phyloP scores from a whole-genome alignment of 768 basidiomycete species.

The Pleurotus ostreatus region DNA sequence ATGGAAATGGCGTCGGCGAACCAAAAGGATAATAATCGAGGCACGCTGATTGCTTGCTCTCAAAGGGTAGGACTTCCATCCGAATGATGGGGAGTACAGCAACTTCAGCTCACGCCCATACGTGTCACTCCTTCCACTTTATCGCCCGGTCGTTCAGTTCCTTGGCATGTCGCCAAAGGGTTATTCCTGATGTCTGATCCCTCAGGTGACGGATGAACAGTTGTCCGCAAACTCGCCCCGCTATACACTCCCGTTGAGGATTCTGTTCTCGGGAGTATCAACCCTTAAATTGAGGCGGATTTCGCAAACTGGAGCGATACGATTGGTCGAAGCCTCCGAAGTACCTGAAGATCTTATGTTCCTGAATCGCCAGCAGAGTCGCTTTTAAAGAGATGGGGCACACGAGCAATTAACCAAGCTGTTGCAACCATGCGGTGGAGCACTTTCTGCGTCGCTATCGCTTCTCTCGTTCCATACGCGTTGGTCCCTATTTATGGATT shows the following conservation, averaged over 20 bases:
- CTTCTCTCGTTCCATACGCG: conserved; percentile 1
- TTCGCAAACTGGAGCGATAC: neutral
- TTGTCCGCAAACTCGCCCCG: neutral
- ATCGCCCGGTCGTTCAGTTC: neutral
- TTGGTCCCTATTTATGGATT: conserved; percentile 5
- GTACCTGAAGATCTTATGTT: neutral
- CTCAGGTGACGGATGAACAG: conserved; percentile 5
- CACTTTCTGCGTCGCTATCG: conserved; percentile 2
- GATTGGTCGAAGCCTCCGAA: neutral
- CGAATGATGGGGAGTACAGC: neutral
- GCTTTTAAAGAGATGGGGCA: conserved; percentile 3
- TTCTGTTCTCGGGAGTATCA: neutral
- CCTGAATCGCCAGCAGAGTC: neutral
- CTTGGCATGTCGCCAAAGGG: neutral
- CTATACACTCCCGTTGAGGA: neutral
- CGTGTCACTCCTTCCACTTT: conserved; percentile 4
- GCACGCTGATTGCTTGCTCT: conserved; percentile 1
- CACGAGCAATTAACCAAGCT: neutral
- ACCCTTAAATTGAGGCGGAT: neutral
- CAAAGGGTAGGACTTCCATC: neutral
- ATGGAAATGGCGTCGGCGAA: neutral
- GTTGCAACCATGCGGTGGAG: conserved; percentile 4
- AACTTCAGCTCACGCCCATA: neutral
- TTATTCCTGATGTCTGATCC: neutral
- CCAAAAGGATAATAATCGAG: conserved; percentile 4